These are phyloP conservation scores for Bipolaris cookei DNA, from an alignment of 2,329 filamentous ascomycete species.

Conservation along the genomic window DNA sequence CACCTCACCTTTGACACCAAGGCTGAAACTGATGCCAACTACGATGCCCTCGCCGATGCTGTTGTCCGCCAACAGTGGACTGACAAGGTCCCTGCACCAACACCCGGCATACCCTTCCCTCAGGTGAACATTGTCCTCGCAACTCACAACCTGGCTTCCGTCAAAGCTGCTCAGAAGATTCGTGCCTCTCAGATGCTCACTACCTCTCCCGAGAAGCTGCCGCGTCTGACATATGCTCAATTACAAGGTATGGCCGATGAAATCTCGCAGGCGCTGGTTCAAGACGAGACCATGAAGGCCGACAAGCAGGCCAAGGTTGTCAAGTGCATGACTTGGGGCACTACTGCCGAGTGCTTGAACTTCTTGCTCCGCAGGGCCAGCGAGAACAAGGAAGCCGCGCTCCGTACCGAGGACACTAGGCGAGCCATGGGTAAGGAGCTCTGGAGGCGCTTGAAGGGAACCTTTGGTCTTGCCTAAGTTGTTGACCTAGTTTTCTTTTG, in stretches of 20 bases:
- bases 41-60: conserved; percentile 72
- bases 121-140: conserved; percentile 72
- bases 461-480: conserved; percentile 32
- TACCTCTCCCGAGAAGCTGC: conserved; percentile 40
- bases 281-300: conserved; percentile 50
- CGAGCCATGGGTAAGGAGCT: conserved; percentile 60
- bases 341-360: conserved; percentile 76
- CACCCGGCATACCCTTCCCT: conserved; percentile 46
- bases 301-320: conserved; percentile 54
- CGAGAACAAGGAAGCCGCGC: conserved; percentile 67
- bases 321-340: conserved; percentile 65
- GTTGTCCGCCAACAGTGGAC: conserved; percentile 71
- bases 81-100: conserved; percentile 55
- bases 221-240: conserved; percentile 70
- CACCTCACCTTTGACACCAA: conserved; percentile 61
- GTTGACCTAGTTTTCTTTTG: not conserved
- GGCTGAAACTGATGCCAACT: conserved; percentile 64
- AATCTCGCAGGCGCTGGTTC: conserved; percentile 67
- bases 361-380: conserved; percentile 67
- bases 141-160: conserved; percentile 79
- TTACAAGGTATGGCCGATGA: conserved; percentile 97
- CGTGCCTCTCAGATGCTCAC: conserved; percentile 53
- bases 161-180: conserved; percentile 60
- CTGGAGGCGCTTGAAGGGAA: conserved; percentile 45
- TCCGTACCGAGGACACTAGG: conserved; percentile 60